These are phyloP conservation scores for Dipodascopsis uninucleata DNA, from an alignment of 805 yeast genomes.

Conservation along the genomic window DNA sequence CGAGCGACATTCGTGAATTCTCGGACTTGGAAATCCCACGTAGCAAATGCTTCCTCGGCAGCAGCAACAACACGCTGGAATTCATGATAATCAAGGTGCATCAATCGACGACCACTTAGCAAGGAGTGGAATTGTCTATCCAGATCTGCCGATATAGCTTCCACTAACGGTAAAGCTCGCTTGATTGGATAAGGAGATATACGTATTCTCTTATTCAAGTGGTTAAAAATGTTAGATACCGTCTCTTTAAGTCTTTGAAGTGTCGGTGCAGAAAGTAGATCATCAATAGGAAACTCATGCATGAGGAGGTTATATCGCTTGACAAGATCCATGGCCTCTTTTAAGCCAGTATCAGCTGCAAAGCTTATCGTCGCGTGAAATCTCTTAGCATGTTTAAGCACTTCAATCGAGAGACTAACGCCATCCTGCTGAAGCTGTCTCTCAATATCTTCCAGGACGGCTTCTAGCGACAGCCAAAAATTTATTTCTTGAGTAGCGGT, in stretches of 20 bases:
- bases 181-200: constrained; percentile 58
- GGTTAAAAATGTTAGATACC: constrained; percentile 50
- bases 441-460: constrained; percentile 52
- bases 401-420: constrained; percentile 53
- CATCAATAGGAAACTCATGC: constrained; percentile 66
- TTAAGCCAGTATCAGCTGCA: constrained; percentile 65
- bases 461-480: constrained; percentile 75
- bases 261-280: constrained; percentile 48
- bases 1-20: constrained; percentile 65
- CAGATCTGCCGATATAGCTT: constrained; percentile 58
- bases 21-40: constrained; percentile 60
- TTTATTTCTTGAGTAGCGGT: constrained; percentile 57
- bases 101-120: constrained; percentile 41
- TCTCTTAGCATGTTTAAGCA: constrained; percentile 67
- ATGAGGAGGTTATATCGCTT: constrained; percentile 58
- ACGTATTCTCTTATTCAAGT: constrained; percentile 57
- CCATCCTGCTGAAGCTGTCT: constrained; percentile 55
- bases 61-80: constrained; percentile 40
- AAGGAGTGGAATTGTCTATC: constrained; percentile 44
- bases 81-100: constrained; percentile 42
- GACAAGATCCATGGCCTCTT: constrained; percentile 38
- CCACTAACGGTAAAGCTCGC: constrained; percentile 63
- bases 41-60: constrained; percentile 39
- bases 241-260: constrained; percentile 47
- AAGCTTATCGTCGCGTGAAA: constrained; percentile 75